Conservation (phyloP, 2,329 filamentous ascomycete genomes). For the Trichoderma guizhouense region DNA sequence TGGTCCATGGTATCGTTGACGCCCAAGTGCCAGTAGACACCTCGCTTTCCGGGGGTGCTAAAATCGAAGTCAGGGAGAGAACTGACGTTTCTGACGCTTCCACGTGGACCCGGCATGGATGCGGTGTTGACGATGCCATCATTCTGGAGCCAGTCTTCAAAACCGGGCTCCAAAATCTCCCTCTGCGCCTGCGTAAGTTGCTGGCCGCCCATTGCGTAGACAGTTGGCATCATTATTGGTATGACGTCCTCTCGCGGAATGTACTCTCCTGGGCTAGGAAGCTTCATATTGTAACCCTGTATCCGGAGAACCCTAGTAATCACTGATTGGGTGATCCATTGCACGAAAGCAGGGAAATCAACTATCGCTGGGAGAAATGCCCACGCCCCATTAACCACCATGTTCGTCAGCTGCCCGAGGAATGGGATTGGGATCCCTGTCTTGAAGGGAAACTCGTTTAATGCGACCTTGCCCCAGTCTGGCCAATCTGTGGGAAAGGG, state of each 20-base stretch:
- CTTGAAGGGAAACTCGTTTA: not conserved
- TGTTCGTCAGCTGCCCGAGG: not conserved
- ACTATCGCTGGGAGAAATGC: not conserved
- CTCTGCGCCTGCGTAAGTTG: not conserved
- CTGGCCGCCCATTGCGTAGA: not conserved
- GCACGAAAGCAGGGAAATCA: not conserved
- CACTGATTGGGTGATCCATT: not conserved
- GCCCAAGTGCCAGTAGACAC: not conserved
- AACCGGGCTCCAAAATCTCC: not conserved
- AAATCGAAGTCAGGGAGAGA: not conserved
- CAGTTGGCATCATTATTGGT: not conserved
- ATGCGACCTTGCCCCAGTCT: not conserved
- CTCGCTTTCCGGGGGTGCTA: not conserved
- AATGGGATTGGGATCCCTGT: not conserved
- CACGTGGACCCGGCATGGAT: not conserved
- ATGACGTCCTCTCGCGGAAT: not conserved
- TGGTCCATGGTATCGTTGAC: not conserved
- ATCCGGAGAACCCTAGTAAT: not conserved
- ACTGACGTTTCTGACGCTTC: not conserved
- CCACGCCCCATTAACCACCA: not conserved
- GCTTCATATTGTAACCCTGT: not conserved
- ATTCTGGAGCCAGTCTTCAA: not conserved
- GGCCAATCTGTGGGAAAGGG: not conserved
- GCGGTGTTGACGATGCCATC: not conserved
- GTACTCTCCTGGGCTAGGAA: not conserved